Percentiles rank a stretch among this genome's conserved stretches.
These are phyloP conservation scores for Tulasnella sp. DNA, from an alignment of 768 basidiomycete genomes.

Conservation along the genomic window DNA sequence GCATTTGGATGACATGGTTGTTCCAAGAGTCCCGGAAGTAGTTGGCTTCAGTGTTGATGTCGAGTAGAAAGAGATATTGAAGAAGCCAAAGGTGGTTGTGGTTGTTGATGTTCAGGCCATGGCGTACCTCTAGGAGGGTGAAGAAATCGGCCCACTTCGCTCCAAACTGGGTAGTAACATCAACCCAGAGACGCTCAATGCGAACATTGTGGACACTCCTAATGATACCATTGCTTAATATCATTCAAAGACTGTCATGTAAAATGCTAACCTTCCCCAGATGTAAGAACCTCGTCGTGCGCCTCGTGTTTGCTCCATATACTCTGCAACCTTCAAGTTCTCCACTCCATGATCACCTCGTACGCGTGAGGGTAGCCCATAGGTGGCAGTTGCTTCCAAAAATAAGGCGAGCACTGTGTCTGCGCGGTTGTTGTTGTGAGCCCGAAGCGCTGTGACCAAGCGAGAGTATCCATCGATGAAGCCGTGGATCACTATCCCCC, in stretches of 20 bases:
- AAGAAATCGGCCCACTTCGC: conserved; percentile 30
- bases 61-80: conserved; percentile 33
- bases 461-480: conserved; percentile 35
- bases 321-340: conserved; percentile 30
- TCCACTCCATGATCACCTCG: conserved; percentile 32
- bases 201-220: conserved; percentile 32
- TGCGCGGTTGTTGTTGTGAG: conserved; percentile 28
- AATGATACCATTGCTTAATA: too few relatives aligned
- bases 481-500: conserved; percentile 31
- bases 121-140: conserved; percentile 30
- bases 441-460: conserved; percentile 17
- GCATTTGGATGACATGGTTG: conserved; percentile 30
- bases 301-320: conserved; percentile 30
- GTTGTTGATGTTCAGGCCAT: conserved; percentile 32
- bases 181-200: conserved; percentile 31
- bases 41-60: conserved; percentile 29
- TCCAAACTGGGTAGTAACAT: conserved; percentile 31
- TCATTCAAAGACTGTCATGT: too few relatives aligned
- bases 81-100: conserved; percentile 35
- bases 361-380: conserved; percentile 36
- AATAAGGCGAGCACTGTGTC: conserved; percentile 39
- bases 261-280: conserved; percentile 33
- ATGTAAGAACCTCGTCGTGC: conserved; percentile 30
- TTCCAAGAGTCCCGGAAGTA: conserved; percentile 32
- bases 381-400: conserved; percentile 27